These are phyloP conservation scores for Symbiodinium natans DNA, from an alignment of 73 alveolate species.

Conservation along the genomic window DNA sequence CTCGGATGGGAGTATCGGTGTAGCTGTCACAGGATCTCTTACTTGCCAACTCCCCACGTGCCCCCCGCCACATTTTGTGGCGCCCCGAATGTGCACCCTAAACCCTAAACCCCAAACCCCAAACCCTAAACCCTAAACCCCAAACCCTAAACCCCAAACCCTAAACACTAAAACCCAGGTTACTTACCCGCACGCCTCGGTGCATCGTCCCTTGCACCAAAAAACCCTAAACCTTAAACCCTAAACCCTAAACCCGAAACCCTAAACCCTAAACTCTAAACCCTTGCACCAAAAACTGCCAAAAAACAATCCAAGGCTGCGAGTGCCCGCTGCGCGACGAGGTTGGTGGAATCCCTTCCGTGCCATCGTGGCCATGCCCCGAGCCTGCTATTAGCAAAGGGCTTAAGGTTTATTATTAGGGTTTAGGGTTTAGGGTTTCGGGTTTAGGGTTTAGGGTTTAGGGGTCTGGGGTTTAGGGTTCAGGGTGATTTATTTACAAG, in stretches of 20 bases:
- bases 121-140: not conserved
- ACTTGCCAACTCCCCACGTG: no score
- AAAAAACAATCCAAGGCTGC: not conserved
- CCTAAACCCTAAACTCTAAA: not conserved
- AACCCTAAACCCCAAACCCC: not conserved
- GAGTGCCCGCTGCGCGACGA: constrained; percentile 6
- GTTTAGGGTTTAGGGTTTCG: not conserved
- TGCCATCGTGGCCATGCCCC: constrained; percentile 45
- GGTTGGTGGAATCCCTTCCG: constrained; percentile 90
- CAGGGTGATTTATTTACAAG: not conserved
- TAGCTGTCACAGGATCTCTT: no score
- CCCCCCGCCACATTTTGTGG: no score
- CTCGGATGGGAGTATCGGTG: not conserved
- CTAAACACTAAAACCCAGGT: not conserved
- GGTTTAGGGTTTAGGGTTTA: not conserved
- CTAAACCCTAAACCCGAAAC: not conserved
- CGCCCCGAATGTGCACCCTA: no score
- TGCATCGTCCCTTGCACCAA: not conserved
- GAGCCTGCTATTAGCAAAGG: not conserved
- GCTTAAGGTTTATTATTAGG: not conserved
- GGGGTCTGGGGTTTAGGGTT: not conserved
- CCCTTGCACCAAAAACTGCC: not conserved
- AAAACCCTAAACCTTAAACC: not conserved
- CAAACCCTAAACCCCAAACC: not conserved
- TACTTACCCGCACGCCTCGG: no score